phyloP scores from a whole-genome alignment of 2,329 filamentous ascomycete genomes.

The Mariannaea elegans region DNA sequence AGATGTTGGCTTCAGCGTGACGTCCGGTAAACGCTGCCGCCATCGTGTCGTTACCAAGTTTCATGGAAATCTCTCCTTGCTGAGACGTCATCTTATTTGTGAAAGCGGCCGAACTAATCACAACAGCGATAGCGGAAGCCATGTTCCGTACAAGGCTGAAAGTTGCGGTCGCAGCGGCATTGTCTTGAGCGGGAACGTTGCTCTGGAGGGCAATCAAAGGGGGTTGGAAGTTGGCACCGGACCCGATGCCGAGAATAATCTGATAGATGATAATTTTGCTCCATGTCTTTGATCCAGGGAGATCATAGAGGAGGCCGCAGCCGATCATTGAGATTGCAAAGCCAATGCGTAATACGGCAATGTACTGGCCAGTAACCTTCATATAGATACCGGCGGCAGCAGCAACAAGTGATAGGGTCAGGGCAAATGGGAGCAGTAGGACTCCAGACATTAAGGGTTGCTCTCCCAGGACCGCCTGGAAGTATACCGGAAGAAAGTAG shows the following conservation, averaged over 20 bases:
- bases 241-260: background rate
- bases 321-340: background rate
- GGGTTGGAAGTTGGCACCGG: background rate
- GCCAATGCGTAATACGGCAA: background rate
- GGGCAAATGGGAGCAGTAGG: background rate
- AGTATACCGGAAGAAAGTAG: conserved; percentile 3
- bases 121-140: background rate
- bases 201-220: conserved; percentile 1
- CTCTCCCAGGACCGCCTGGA: background rate
- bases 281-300: background rate
- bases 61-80: background rate
- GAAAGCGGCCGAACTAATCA: background rate
- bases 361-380: background rate
- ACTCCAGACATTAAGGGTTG: background rate
- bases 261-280: background rate
- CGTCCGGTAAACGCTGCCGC: background rate
- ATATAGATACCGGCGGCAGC: background rate
- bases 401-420: background rate
- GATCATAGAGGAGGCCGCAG: background rate
- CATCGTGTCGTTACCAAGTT: background rate
- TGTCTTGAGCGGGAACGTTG: background rate
- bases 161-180: background rate
- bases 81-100: conserved; percentile 1
- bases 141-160: conserved; percentile 1
- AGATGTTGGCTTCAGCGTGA: background rate